Base-by-base conservation (phyloP, 805 yeast species). In the Tetrapisispora fleetii region DNA sequence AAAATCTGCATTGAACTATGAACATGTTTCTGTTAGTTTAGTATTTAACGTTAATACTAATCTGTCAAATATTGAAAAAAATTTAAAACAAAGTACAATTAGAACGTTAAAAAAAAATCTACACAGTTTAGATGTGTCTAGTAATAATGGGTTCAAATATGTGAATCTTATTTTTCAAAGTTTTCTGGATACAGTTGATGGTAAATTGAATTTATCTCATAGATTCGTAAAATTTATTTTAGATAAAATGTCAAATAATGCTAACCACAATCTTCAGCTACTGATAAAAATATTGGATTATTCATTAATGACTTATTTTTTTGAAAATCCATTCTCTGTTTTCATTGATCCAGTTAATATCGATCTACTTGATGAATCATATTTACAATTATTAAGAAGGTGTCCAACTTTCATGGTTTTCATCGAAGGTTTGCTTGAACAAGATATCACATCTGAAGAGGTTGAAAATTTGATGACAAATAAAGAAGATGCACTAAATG, bases 401-500 rank as follows among this genome's bases (percentile, higher is more conserved):
- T 65, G 69, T 47, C 67, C 67, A 6, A 63, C 69, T 0, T 65
- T 60, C 43, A 63, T 64, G 67, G 58, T 58, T 42, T 65, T 62
- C 47, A 51, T 65, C n/a, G 67, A 64, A 42, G 60, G 60, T 3
- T 49, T 65, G 36, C 51, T 62, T 11, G 54, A 56, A 37, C 58
- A 58, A 35, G 52, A 54, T 19, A 65, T 62, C 4, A 47, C 67
- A 7, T 47, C 55, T 7, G 54, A 57, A 14, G 67, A 65, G 28
- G 56, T 65, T 16, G 45, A 55, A 11, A 48, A 54, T 19, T 43
- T 65, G 41, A 45, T 65, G 21, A 54, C 53, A 17, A 63, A 63
- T 47, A 48, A 49, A 43, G 52, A 64, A 43, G 45, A 52, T 9
- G 48, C 59, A 8, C 48, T 65, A 21, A 63, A 60, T 32, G 59